These are phyloP conservation scores for Mycena polygramma DNA, from an alignment of 768 basidiomycete species.

Conservation along the genomic window DNA sequence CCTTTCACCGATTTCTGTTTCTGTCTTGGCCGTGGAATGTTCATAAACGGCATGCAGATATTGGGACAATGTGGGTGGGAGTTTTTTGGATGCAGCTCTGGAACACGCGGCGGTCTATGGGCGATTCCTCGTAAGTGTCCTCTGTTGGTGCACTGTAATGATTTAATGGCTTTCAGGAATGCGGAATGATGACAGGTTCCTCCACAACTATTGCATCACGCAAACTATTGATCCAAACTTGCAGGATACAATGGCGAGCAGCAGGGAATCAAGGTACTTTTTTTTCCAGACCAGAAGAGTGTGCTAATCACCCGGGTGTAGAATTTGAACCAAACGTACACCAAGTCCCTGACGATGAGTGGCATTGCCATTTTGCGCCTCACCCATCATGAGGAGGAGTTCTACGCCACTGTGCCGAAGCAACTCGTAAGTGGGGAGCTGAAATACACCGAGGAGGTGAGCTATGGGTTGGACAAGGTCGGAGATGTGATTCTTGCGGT, in stretches of 20 bases:
- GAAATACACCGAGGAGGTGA: neutral
- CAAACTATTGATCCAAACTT: too few species aligned
- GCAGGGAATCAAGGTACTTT: neutral
- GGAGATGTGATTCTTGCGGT: neutral
- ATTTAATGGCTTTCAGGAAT: constrained; percentile 45
- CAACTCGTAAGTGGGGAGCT: neutral
- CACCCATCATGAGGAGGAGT: neutral
- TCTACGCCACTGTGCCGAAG: neutral
- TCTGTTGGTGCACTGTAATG: neutral
- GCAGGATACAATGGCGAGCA: neutral
- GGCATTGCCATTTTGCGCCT: neutral
- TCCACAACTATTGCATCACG: too few species aligned
- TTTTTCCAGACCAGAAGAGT: too few species aligned
- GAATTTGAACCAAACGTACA: neutral
- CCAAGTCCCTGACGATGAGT: neutral
- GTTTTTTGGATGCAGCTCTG: constrained; percentile 68
- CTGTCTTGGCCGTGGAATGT: neutral
- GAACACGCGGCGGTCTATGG: constrained; percentile 57
- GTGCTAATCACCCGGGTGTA: neutral
- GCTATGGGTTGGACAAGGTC: neutral
- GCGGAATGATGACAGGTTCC: constrained; percentile 53
- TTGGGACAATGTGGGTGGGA: constrained; percentile 74
- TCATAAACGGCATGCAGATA: constrained; percentile 47
- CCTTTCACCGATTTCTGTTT: neutral
- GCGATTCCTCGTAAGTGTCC: constrained; percentile 61